A percentile compares a stretch with the other conserved stretches of the same genome.
These are phyloP conservation scores for Erythrobasidium yunnanense DNA, from an alignment of 768 basidiomycete genomes.

Conservation along the genomic window DNA sequence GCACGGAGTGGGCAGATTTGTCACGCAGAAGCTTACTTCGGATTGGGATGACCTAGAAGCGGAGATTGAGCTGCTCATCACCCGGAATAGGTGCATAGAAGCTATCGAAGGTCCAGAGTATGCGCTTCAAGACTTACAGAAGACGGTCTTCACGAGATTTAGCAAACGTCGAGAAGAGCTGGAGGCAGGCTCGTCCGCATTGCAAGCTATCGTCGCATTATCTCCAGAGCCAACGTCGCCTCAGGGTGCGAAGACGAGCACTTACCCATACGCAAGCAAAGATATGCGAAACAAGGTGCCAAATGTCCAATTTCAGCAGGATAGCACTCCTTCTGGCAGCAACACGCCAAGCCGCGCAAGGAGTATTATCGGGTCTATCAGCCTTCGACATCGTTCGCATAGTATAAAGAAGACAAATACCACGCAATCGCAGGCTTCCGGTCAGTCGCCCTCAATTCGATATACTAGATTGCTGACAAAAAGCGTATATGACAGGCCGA, in stretches of 20 bases:
- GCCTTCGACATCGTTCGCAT: background rate
- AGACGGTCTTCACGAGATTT: slow-evolving; percentile 15
- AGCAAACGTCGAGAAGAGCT: slow-evolving; percentile 15
- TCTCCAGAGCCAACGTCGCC: too few relatives aligned
- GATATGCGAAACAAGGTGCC: background rate
- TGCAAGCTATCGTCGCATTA: too few relatives aligned
- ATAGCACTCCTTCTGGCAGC: too few relatives aligned
- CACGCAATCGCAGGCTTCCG: background rate
- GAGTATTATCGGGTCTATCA: background rate
- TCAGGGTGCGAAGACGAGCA: background rate
- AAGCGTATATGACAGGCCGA: background rate
- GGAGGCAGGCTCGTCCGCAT: too few relatives aligned
- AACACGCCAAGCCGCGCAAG: background rate
- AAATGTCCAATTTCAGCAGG: too few relatives aligned
- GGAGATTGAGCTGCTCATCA: slow-evolving; percentile 73
- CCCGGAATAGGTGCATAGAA: slow-evolving; percentile 69
- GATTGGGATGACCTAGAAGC: slow-evolving; percentile 49
- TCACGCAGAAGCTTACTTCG: background rate
- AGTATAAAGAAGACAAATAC: background rate
- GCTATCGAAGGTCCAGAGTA: slow-evolving; percentile 72
- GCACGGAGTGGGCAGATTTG: background rate
- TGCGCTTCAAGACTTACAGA: slow-evolving; percentile 51
- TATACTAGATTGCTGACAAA: too few relatives aligned
- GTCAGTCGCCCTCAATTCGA: background rate
- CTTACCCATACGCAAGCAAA: background rate